These are phyloP conservation scores for Chalara sp. DNA, from an alignment of 2,329 filamentous ascomycete species.

Conservation along the genomic window DNA sequence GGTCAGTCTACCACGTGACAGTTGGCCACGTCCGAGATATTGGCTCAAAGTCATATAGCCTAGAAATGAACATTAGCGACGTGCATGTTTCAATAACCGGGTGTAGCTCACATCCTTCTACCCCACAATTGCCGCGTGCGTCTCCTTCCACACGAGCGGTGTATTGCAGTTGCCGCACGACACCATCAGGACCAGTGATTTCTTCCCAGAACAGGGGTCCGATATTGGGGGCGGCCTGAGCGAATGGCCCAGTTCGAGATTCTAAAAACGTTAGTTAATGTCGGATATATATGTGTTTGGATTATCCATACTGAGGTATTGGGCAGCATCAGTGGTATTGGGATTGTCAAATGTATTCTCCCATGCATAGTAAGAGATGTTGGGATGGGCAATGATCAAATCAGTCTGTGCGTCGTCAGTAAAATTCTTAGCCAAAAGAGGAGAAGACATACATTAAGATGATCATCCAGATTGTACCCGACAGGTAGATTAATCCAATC, in stretches of 20 bases:
- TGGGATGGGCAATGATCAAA: constrained; percentile 42
- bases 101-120: constrained; percentile 5
- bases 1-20: constrained; percentile 54
- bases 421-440: neutral
- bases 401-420: constrained; percentile 30
- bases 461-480: constrained; percentile 51
- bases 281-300: neutral
- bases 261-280: constrained; percentile 14
- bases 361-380: constrained; percentile 57
- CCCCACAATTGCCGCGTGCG: neutral
- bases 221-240: constrained; percentile 60
- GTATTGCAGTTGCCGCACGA: constrained; percentile 58
- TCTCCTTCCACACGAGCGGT: constrained; percentile 53
- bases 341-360: constrained; percentile 50
- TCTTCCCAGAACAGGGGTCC: constrained; percentile 57
- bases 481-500: constrained; percentile 54
- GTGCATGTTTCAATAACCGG: constrained; percentile 8
- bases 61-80: neutral
- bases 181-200: constrained; percentile 49
- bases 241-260: constrained; percentile 50
- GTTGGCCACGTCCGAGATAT: constrained; percentile 58
- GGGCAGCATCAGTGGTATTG: constrained; percentile 33
- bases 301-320: constrained; percentile 34
- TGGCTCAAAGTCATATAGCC: constrained; percentile 37
- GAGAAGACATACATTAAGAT: constrained; percentile 38